Evolutionary conservation across 2,329 filamentous ascomycete genomes (phyloP).

Genomic region (Ampelomyces quisqualis): DNA sequence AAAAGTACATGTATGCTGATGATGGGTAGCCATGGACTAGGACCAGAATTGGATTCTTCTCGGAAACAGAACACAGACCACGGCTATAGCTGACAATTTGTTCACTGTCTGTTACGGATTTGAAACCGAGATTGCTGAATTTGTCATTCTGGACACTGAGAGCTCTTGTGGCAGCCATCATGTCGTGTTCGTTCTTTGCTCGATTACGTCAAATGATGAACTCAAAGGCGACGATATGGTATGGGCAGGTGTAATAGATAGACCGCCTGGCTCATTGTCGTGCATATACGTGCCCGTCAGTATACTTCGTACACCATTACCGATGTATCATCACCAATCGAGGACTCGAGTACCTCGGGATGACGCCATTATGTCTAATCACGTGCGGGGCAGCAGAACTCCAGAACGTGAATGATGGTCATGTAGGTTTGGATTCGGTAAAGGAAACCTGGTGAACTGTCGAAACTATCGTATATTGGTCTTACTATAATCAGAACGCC

Average conservation of each 20-base stretch:
- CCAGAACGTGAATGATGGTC: not conserved
- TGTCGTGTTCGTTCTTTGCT: not conserved
- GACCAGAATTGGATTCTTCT: conserved; percentile 33
- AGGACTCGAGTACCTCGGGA: too few relatives aligned
- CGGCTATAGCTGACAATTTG: conserved; percentile 32
- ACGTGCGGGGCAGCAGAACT: conserved; percentile 1
- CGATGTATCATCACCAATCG: not conserved
- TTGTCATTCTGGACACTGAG: conserved; percentile 33
- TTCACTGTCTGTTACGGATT: conserved; percentile 28
- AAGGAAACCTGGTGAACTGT: conserved; percentile 1
- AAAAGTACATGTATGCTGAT: conserved; percentile 30
- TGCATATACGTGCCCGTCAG: too few relatives aligned
- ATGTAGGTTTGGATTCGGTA: conserved; percentile 3
- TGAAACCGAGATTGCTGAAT: conserved; percentile 31
- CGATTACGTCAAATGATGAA: not conserved
- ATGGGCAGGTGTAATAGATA: too few relatives aligned
- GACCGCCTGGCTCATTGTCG: too few relatives aligned
- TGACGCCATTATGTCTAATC: conserved; percentile 12
- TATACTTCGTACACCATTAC: too few relatives aligned
- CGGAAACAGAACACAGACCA: conserved; percentile 21
- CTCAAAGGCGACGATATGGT: too few relatives aligned
- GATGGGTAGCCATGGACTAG: conserved; percentile 39
- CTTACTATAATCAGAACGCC: conserved; percentile 22
- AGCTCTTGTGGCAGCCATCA: conserved; percentile 24
- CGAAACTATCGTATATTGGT: not conserved